Evolutionary conservation across 305 asterid species (phyloP), one percentile per base, ranked within the genome.

Genomic region (Fraxinus dipetala): DNA sequence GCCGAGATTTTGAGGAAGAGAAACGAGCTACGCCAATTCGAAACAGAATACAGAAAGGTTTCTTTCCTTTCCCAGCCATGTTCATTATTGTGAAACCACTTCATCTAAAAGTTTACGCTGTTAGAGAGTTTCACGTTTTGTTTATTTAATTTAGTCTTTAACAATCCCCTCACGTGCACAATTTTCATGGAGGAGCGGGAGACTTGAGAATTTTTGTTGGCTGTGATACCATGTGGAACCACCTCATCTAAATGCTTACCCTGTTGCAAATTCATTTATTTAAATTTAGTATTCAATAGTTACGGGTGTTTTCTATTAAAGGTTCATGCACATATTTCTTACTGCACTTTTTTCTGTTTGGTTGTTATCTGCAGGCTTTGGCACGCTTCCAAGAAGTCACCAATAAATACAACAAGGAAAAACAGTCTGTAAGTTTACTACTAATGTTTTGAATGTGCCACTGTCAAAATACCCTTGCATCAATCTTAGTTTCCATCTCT

Each of bases 1-100:
- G 84, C 94, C 81, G 97, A 93, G 87, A 96, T 96, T 86, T 90
- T 96, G 87, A 91, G 96, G 81, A 96, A 96, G 92, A 93, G 99
- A 90, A 94, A 86, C 56, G 99, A 96, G 89, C 90, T 96, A 67
- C 94, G 98, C 24, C 97, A 92, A 80, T 96, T 96, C 88, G 99
- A 96, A 87, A 93, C 97, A 6, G 99, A 96, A 89, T 96, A 96
- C 84, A 89, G 99, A 85, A 94, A 96, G 98, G 99, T 93, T 83
- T 40, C 76, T 54, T 63, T 67, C 61, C 76, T 69, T 77, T 56
- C 80, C 38, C 10, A 10, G 75, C 79, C 74, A 31, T 34, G 24
- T 24, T 81, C 45, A 16, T 73, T 54, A 30, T 74, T 18, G 67
- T 56, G 67, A n/a, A 56, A 56, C 28, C 67, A 56, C 26, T 2